Evolutionary conservation across 805 yeast species (phyloP).

Genomic region (Starmerella kuoi): DNA sequence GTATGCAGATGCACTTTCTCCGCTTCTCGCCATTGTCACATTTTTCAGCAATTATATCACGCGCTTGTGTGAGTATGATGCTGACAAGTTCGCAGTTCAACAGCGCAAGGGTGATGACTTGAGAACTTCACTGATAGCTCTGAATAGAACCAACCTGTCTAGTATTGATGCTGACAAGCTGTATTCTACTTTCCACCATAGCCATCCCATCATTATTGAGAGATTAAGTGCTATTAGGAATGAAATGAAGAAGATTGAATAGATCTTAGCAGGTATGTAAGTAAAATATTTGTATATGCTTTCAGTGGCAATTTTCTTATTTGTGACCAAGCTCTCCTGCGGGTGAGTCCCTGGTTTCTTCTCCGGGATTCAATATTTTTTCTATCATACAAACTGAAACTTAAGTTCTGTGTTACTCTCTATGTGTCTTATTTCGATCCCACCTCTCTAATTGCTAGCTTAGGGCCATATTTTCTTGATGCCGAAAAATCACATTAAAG

Average conservation of each 20-base stretch:
- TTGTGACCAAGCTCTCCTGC: no score
- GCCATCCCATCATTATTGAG: slow-evolving; percentile 87
- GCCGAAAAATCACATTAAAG: no score
- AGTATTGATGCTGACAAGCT: slow-evolving; percentile 84
- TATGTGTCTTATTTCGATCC: no score
- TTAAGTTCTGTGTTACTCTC: no score
- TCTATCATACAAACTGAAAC: no score
- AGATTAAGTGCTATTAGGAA: slow-evolving; percentile 59
- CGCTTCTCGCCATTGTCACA: slow-evolving; percentile 56
- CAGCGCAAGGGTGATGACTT: slow-evolving; percentile 61
- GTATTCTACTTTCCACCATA: slow-evolving; percentile 75
- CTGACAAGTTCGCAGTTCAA: slow-evolving; percentile 72
- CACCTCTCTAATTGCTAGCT: no score
- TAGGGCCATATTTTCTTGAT: no score
- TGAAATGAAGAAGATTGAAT: not conserved
- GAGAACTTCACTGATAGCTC: slow-evolving; percentile 56
- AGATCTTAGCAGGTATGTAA: no score
- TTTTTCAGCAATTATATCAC: slow-evolving; percentile 58
- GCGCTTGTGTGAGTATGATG: slow-evolving; percentile 85
- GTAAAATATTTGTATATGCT: no score
- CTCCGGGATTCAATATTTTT: no score
- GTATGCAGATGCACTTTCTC: slow-evolving; percentile 66
- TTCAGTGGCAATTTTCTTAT: no score
- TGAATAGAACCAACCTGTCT: slow-evolving; percentile 70
- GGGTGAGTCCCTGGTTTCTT: no score